Evolutionary conservation across 768 basidiomycete genomes (phyloP), one percentile per base, ranked within the genome.

Genomic region (Kwoniella heveanensis): DNA sequence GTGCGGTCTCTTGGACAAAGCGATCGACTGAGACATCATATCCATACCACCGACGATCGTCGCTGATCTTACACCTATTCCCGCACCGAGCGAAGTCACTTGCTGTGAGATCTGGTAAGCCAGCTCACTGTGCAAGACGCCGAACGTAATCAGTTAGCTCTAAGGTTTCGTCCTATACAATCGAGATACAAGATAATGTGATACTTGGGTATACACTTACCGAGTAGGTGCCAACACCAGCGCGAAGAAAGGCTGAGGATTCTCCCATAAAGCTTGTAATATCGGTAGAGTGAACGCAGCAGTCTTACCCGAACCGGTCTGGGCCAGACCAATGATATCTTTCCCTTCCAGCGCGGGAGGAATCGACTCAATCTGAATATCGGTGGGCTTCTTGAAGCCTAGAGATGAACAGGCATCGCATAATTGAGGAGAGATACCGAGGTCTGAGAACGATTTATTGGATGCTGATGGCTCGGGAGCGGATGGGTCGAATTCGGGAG

Each of bases 81-180:
- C 85, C 25, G 91, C 88, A 8, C 96, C 96, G 36, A 99, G 82
- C 1, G 90, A 86, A 69, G 94, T 90, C 73, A 99, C 92, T 75
- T 95, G 92, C 70, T 97, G 90, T n/a, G 92, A 88, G 76, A 99
- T 99, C 81, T 99, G 96, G 81, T 90, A 94, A 30, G 96, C 96
- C 70, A 99, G 83, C 82, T 99, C 96, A 73, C 95, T 83, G 62
- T 10, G 19, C 36, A 54, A 12, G 2, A 10, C 21, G 46, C 57
- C 50, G 60, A 54, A 49, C 50, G 24, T 27, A n/a, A 24, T 57
- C 37, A 57, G 21, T 26, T 21, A 22, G 26, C 29, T 48, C 30
- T 22, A n/a, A n/a, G 10, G 8, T 3, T 8, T 39, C 19, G 17
- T 44, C 6, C 39, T 17, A 44, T 44, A 17, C 8, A 22, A 1